Evolutionary conservation across 2,329 filamentous ascomycete species (phyloP).

Genomic region (Fusarium metavorans): DNA sequence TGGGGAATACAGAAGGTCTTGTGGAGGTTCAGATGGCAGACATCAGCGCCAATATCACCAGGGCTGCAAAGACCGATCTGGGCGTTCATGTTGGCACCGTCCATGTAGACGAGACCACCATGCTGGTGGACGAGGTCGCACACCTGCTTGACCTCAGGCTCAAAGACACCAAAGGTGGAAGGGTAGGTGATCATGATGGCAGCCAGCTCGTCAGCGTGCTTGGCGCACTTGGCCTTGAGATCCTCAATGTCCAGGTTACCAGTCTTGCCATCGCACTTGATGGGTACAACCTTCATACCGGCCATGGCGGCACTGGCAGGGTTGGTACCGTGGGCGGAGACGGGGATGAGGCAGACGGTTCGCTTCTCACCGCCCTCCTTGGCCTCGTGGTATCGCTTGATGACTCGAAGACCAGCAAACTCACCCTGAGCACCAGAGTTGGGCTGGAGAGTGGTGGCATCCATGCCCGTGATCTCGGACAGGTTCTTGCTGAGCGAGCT

Average conservation of each 20-base stretch:
- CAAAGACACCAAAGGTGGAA: conserved; percentile 93
- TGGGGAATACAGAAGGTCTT: conserved; percentile 99
- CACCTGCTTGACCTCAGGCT: conserved; percentile 87
- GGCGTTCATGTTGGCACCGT: conserved; percentile 98
- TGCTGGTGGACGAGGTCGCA: conserved; percentile 87
- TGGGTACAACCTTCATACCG: conserved; percentile 90
- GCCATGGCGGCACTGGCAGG: conserved; percentile 96
- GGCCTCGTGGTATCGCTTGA: conserved; percentile 84
- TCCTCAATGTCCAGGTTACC: conserved; percentile 92
- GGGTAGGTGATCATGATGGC: conserved; percentile 98
- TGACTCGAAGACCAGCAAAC: conserved; percentile 89
- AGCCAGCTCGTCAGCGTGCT: conserved; percentile 85
- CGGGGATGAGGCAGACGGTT: conserved; percentile 93
- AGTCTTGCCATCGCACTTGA: conserved; percentile 89
- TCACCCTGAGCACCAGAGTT: conserved; percentile 98
- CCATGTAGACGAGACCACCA: conserved; percentile 98
- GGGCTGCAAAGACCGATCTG: conserved; percentile 96
- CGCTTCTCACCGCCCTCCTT: conserved; percentile 67
- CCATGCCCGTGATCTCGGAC: conserved; percentile 87
- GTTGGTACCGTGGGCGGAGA: conserved; percentile 96
- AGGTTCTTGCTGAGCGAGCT: conserved; percentile 80
- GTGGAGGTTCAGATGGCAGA: conserved; percentile 97
- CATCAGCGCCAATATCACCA: conserved; percentile 95
- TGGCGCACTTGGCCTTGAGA: conserved; percentile 89
- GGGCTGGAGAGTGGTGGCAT: conserved; percentile 87